Conservation (phyloP, 2,329 filamentous ascomycete genomes). For the Ophiognomonia clavigignenti-juglandacearum region DNA sequence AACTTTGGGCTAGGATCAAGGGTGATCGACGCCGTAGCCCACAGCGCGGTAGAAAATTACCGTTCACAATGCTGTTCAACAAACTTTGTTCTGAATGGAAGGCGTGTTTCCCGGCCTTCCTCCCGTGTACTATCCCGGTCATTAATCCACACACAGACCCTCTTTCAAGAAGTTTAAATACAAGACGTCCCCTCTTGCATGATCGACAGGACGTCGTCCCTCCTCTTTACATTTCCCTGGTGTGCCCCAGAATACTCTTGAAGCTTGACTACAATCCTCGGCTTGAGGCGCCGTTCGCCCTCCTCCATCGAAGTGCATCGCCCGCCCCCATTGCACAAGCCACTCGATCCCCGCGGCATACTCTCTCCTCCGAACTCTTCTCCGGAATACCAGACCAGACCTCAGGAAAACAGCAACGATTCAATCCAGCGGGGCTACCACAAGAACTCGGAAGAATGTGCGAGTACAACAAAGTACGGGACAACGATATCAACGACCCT, state of each 20-base stretch:
- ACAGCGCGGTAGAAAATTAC: not conserved
- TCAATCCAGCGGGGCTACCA: not conserved
- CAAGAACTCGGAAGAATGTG: constrained; percentile 8
- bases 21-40: not conserved
- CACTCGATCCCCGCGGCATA: not conserved
- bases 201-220: not conserved
- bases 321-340: not conserved
- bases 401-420: no score
- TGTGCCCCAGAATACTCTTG: not conserved
- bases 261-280: not conserved
- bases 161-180: constrained; percentile 4
- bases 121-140: not conserved
- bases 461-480: constrained; percentile 16
- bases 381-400: no score
- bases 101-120: not conserved
- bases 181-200: not conserved
- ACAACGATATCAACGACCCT: not conserved
- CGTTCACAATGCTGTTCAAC: not conserved
- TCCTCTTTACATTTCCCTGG: not conserved
- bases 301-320: not conserved
- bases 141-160: not conserved
- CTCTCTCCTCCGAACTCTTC: not conserved
- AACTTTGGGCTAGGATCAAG: not conserved
- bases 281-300: not conserved
- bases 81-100: not conserved